A percentile compares a stretch with the other conserved stretches of the same genome.
These are phyloP conservation scores for Arthrobotrys entomopaga DNA, from an alignment of 2,329 filamentous ascomycete genomes.

Conservation along the genomic window DNA sequence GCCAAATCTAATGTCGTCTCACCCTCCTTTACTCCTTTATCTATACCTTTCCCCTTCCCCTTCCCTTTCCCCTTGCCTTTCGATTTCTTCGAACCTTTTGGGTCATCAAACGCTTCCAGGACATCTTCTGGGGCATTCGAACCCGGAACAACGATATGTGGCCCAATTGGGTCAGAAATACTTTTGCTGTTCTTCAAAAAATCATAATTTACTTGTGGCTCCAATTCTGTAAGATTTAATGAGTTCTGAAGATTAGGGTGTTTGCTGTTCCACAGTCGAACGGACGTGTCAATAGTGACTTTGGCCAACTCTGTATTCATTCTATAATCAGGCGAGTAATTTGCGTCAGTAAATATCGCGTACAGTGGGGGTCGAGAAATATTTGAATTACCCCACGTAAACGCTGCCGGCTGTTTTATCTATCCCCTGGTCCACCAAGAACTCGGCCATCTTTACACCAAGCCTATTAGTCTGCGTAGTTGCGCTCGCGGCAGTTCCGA, in stretches of 20 bases:
- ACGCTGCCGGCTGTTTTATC: constrained; percentile 7
- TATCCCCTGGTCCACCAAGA: constrained; percentile 10
- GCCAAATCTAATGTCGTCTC: not conserved
- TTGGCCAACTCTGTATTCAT: not conserved
- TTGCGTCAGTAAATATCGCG: not conserved
- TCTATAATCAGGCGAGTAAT: not conserved
- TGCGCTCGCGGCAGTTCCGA: not conserved
- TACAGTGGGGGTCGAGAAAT: not conserved
- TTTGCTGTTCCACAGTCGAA: not conserved
- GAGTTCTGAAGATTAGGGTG: not conserved
- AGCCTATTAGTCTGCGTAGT: not conserved
- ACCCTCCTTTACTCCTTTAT: not conserved
- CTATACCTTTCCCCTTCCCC: not conserved
- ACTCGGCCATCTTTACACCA: not conserved
- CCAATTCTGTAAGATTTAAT: not conserved
- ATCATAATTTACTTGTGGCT: not conserved
- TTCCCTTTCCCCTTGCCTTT: not conserved
- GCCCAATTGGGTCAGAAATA: not conserved
- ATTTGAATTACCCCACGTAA: not conserved
- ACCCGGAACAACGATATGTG: not conserved
- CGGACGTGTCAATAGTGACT: not conserved
- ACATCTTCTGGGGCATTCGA: not conserved
- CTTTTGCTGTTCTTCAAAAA: not conserved
- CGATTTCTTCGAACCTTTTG: not conserved
- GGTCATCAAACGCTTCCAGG: not conserved